A percentile compares a stretch with the other conserved stretches of the same genome.
These are phyloP conservation scores for Phytophthora pseudosyringae DNA, from an alignment of 352 stramenopile genomes.

Conservation along the genomic window DNA sequence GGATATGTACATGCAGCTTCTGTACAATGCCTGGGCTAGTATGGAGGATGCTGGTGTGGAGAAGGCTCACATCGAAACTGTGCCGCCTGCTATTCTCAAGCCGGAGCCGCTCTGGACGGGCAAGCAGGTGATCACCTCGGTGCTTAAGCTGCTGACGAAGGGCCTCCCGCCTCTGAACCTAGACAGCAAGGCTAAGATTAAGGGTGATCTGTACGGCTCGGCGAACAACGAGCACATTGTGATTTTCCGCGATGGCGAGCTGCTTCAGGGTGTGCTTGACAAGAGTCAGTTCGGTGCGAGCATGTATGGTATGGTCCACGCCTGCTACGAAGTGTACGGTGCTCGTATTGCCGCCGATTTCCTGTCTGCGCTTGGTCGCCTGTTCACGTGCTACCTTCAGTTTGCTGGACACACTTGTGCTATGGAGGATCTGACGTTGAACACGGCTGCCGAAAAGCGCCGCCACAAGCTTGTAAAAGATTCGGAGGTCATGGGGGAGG, in stretches of 20 bases:
- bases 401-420: slow-evolving; percentile 98
- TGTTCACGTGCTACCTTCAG: slow-evolving; percentile 99
- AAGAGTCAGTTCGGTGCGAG: slow-evolving; percentile 99
- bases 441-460: slow-evolving; percentile 91
- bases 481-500: slow-evolving; percentile 79
- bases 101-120: slow-evolving; percentile 98
- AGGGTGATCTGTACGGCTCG: slow-evolving; percentile 94
- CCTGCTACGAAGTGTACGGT: slow-evolving; percentile 94
- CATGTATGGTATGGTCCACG: slow-evolving; percentile 98
- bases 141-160: slow-evolving; percentile 95
- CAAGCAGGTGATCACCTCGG: slow-evolving; percentile 98
- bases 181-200: slow-evolving; percentile 97
- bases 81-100: slow-evolving; percentile 98
- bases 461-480: slow-evolving; percentile 91
- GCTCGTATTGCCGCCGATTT: slow-evolving; percentile 84
- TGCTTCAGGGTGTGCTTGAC: slow-evolving; percentile 98
- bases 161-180: slow-evolving; percentile 91
- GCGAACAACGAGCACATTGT: slow-evolving; percentile 97
- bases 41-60: slow-evolving; percentile 93
- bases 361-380: slow-evolving; percentile 82
- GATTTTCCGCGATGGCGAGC: slow-evolving; percentile 95
- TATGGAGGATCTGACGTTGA: slow-evolving; percentile 99
- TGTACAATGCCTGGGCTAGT: slow-evolving; percentile 95
- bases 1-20: slow-evolving; percentile 99
- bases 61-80: slow-evolving; percentile 93